Conservation (phyloP, 2,329 filamentous ascomycete genomes). For the Chalaropsis thielavioides region DNA sequence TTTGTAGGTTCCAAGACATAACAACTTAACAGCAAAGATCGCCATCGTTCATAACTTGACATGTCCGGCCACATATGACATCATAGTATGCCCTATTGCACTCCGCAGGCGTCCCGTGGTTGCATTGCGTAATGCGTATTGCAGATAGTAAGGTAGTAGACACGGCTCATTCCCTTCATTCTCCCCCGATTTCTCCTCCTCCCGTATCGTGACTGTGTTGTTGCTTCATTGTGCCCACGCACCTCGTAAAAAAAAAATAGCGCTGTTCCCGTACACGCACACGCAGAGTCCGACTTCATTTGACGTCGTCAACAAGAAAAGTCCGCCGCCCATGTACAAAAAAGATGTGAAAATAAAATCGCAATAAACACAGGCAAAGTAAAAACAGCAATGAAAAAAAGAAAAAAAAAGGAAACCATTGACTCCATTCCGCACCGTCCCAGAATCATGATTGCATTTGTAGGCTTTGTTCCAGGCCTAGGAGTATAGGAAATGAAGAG, state of each 20-base stretch:
- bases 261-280: background rate
- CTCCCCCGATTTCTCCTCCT: background rate
- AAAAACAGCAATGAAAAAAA: slow-evolving; percentile 5
- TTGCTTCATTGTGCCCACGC: background rate
- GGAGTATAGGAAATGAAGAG: slow-evolving; percentile 21
- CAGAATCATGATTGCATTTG: slow-evolving; percentile 16
- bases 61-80: background rate
- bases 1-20: background rate
- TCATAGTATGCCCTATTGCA: background rate
- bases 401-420: slow-evolving; percentile 15
- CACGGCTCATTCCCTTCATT: background rate
- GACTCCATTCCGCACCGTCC: slow-evolving; percentile 17
- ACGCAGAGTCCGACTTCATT: background rate
- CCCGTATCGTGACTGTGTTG: background rate
- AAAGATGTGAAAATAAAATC: slow-evolving; percentile 19
- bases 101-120: background rate
- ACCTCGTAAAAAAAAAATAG: slow-evolving; percentile 7
- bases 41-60: background rate
- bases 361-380: slow-evolving; percentile 15
- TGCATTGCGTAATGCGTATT: background rate
- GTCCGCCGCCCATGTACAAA: slow-evolving; percentile 4
- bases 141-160: background rate
- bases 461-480: slow-evolving; percentile 10
- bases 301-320: slow-evolving; percentile 6
- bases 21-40: background rate